These are phyloP conservation scores for Solanum verrucosum DNA, from an alignment of 257 asterid species.

Conservation along the genomic window DNA sequence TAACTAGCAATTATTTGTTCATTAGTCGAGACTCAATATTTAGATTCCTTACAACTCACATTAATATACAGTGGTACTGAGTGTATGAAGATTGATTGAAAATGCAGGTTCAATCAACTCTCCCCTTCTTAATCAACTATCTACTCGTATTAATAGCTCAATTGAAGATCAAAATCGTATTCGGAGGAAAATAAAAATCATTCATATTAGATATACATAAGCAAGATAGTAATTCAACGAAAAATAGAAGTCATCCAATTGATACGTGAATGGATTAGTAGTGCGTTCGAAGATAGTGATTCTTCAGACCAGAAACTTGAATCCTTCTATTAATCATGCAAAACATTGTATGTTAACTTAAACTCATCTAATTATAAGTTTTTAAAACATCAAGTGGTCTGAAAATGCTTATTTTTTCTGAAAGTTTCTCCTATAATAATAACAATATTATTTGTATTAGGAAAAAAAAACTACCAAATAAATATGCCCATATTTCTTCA, in stretches of 20 bases:
- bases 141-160: too few relatives aligned
- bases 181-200: too few relatives aligned
- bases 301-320: background rate
- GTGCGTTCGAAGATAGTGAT: background rate
- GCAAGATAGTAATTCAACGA: fast-evolving
- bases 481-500: background rate
- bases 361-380: background rate
- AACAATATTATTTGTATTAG: background rate
- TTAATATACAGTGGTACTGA: background rate
- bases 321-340: background rate
- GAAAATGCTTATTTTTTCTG: background rate
- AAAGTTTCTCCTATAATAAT: background rate
- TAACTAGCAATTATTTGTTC: background rate
- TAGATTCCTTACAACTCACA: background rate
- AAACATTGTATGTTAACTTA: background rate
- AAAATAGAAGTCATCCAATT: too few relatives aligned
- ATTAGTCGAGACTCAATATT: background rate
- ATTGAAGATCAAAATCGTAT: too few relatives aligned
- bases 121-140: too few relatives aligned
- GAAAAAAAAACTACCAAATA: background rate
- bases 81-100: background rate
- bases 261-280: background rate
- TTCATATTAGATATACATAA: too few relatives aligned
- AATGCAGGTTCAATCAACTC: too few relatives aligned
- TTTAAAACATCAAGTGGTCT: background rate